A percentile compares a stretch with the other conserved stretches of the same genome.
Conservation (phyloP, 1,284 basidiomycete genomes). For the Stereum hirsutum region DNA sequence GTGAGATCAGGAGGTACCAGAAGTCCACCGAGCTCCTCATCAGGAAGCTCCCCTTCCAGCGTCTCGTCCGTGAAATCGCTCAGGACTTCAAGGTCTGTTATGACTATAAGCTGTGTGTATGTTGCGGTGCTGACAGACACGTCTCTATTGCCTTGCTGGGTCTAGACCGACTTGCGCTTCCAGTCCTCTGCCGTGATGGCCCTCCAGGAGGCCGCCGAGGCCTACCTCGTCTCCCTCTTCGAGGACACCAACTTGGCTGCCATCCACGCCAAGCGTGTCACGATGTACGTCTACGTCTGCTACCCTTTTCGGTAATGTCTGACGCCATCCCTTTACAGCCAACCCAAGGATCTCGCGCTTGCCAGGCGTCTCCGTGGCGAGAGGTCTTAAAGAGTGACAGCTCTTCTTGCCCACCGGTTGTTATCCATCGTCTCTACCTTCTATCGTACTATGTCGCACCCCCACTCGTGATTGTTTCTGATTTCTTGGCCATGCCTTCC, state of each 20-base stretch:
- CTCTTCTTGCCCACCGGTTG: not conserved
- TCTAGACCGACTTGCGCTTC: conserved; percentile 87
- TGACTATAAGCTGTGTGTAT: too few species aligned
- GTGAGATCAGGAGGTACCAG: conserved; percentile 97
- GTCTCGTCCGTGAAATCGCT: conserved; percentile 93
- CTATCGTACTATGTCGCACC: not conserved
- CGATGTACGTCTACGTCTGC: conserved; percentile 39
- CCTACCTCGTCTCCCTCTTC: conserved; percentile 94
- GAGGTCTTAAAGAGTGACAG: conserved; percentile 68
- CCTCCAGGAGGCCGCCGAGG: conserved; percentile 93
- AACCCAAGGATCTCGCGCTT: conserved; percentile 83
- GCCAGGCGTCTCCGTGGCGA: conserved; percentile 87
- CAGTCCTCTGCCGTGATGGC: conserved; percentile 95
- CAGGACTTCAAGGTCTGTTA: conserved; percentile 86
- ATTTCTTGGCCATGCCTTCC: not conserved
- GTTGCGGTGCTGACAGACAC: too few species aligned
- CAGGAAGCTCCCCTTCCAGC: conserved; percentile 94
- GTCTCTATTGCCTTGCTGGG: too few species aligned
- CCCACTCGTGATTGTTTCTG: not conserved
- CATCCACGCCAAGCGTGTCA: conserved; percentile 92
- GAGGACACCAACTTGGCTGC: conserved; percentile 90
- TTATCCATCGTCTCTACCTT: conserved; percentile 9
- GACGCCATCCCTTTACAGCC: conserved; percentile 28
- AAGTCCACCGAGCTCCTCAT: conserved; percentile 95
- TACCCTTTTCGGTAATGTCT: not conserved